A percentile compares a stretch with the other conserved stretches of the same genome.
phyloP scores from a whole-genome alignment of 345 rosid species.

The Gossypioides kirkii region DNA sequence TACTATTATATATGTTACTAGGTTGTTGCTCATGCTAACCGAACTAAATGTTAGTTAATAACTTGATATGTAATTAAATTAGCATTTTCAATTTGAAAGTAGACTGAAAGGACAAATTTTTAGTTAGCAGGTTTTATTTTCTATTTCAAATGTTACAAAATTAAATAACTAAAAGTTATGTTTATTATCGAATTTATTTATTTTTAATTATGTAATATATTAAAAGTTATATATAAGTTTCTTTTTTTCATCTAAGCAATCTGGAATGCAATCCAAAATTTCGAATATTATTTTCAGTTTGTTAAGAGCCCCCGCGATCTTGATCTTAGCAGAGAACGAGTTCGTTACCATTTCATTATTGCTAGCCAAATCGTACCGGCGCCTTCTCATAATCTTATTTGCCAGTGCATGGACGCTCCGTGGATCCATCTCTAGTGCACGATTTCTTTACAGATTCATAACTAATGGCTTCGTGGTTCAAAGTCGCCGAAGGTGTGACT shows the following conservation, averaged over 20 bases:
- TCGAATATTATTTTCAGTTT: neutral
- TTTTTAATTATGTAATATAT: no score
- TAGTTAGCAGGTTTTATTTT: no score
- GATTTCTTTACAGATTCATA: constrained; percentile 13
- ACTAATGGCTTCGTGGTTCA: constrained; percentile 93
- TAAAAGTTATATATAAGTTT: no score
- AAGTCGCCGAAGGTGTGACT: constrained; percentile 89
- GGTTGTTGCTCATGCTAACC: no score
- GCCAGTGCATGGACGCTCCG: constrained; percentile 42
- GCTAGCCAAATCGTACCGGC: constrained; percentile 13
- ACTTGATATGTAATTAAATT: no score
- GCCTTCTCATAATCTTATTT: constrained; percentile 14
- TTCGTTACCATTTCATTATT: neutral
- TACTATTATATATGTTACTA: no score
- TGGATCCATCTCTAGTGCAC: constrained; percentile 30
- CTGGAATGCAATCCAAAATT: neutral
- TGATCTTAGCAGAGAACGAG: neutral
- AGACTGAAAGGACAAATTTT: no score
- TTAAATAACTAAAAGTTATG: no score
- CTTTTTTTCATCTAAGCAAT: neutral
- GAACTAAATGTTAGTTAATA: no score
- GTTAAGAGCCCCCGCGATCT: neutral
- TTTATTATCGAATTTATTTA: no score
- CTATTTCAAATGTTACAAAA: no score
- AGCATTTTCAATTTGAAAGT: no score